Conservation (phyloP, 768 basidiomycete species). For the Lentinula sp. region DNA sequence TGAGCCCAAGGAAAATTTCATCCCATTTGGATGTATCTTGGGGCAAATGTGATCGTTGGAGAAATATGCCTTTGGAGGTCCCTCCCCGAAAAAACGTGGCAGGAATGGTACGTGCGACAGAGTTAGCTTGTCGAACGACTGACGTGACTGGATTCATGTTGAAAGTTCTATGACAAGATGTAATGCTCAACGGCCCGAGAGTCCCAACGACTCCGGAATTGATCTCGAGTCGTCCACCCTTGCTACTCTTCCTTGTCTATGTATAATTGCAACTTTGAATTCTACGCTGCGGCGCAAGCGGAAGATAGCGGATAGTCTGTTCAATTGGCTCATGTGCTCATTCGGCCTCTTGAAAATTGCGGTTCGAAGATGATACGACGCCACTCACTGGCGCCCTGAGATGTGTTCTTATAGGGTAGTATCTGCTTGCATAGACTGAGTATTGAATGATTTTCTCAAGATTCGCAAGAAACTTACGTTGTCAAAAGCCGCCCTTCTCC, state of each 20-base stretch:
- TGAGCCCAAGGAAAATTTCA: conserved; percentile 60
- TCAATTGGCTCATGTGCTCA: too few relatives aligned
- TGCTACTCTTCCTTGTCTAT: too few relatives aligned
- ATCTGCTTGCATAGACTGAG: too few relatives aligned
- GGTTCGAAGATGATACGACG: neutral
- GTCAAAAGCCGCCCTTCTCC: neutral
- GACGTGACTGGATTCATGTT: neutral
- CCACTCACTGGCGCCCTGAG: too few relatives aligned
- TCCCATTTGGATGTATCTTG: conserved; percentile 44
- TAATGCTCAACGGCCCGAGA: too few relatives aligned
- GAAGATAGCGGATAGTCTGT: too few relatives aligned
- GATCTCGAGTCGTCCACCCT: too few relatives aligned
- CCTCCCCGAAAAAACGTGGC: conserved; percentile 64
- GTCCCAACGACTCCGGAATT: too few relatives aligned
- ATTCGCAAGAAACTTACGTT: neutral
- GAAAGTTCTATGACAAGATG: neutral
- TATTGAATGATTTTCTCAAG: too few relatives aligned
- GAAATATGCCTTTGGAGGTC: conserved; percentile 73
- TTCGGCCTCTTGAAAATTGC: neutral
- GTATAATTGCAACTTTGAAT: too few relatives aligned
- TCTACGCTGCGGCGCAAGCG: too few relatives aligned
- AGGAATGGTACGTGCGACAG: conserved; percentile 18
- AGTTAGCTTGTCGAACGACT: neutral
- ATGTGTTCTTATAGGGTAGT: too few relatives aligned
- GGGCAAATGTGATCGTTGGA: conserved; percentile 51